Percentiles rank a stretch among this genome's conserved stretches.
Evolutionary conservation across 78 protist genomes (phyloP).

Genomic region (Acrasis kona): DNA sequence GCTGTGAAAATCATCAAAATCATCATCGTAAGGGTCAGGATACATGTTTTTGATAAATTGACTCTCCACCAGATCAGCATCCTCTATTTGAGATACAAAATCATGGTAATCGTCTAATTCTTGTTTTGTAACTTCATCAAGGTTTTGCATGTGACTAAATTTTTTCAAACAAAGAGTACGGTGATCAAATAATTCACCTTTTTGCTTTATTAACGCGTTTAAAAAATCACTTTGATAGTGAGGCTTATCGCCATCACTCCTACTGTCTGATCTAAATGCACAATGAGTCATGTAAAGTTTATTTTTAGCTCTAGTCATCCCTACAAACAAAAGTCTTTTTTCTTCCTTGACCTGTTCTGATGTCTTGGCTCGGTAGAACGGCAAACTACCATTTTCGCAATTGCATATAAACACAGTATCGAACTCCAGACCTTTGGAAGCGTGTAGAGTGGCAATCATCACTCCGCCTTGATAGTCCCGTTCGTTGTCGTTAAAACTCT

Average conservation of each 20-base stretch:
- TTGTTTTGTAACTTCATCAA: no score
- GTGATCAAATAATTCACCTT: no score
- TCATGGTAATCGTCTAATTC: no score
- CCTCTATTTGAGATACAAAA: no score
- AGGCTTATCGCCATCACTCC: neutral
- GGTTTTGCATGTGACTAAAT: no score
- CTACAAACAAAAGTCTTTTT: neutral
- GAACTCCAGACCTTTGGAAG: neutral
- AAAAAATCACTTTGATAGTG: no score
- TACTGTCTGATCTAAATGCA: neutral
- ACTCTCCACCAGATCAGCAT: no score
- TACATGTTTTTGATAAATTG: no score
- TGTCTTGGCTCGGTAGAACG: neutral
- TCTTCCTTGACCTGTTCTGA: neutral
- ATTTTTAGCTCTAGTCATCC: neutral
- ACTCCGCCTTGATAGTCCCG: neutral
- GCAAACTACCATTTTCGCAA: neutral
- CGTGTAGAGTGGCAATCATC: neutral
- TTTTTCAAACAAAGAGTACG: no score
- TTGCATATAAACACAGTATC: neutral
- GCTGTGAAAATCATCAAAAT: no score
- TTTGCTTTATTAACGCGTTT: no score
- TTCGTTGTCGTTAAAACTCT: neutral
- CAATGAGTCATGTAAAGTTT: neutral
- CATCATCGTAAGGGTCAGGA: no score